Percentiles rank a stretch among this genome's conserved stretches.
These are phyloP conservation scores for Suillus discolor DNA, from an alignment of 768 basidiomycete genomes.

Conservation along the genomic window DNA sequence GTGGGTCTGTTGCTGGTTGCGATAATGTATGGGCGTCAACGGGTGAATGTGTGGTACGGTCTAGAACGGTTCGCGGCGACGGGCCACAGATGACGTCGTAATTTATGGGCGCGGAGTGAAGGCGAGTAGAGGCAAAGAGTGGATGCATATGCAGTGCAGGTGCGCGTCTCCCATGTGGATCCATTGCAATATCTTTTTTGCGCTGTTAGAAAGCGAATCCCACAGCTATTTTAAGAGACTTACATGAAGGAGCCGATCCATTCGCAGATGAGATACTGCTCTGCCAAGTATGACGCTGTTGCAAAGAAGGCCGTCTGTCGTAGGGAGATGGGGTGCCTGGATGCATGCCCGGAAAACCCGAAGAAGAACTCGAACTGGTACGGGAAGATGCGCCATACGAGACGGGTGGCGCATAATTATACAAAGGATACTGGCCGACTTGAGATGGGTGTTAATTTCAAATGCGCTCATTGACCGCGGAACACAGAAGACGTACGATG, in stretches of 20 bases:
- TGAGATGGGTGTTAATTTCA: neutral
- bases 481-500: slow-evolving; percentile 39
- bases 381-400: slow-evolving; percentile 46
- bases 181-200: slow-evolving; percentile 21
- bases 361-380: slow-evolving; percentile 51
- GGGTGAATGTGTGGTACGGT: slow-evolving; percentile 53
- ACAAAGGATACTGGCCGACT: slow-evolving; percentile 36
- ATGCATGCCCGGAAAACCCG: slow-evolving; percentile 43
- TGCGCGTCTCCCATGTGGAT: slow-evolving; percentile 25
- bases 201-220: slow-evolving; percentile 1
- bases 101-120: slow-evolving; percentile 61
- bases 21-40: slow-evolving; percentile 58
- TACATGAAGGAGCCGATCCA: slow-evolving; percentile 44
- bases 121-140: slow-evolving; percentile 55
- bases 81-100: slow-evolving; percentile 62
- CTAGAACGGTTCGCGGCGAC: slow-evolving; percentile 57
- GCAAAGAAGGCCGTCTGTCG: slow-evolving; percentile 49
- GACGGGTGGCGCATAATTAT: slow-evolving; percentile 32
- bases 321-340: slow-evolving; percentile 41
- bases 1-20: slow-evolving; percentile 68
- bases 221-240: slow-evolving; percentile 21
- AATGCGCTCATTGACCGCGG: slow-evolving; percentile 12
- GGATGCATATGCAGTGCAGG: slow-evolving; percentile 62
- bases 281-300: slow-evolving; percentile 51
- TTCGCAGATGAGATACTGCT: slow-evolving; percentile 40